phyloP scores from a whole-genome alignment of 345 rosid genomes.

The Crucihimalaya himalaica region DNA sequence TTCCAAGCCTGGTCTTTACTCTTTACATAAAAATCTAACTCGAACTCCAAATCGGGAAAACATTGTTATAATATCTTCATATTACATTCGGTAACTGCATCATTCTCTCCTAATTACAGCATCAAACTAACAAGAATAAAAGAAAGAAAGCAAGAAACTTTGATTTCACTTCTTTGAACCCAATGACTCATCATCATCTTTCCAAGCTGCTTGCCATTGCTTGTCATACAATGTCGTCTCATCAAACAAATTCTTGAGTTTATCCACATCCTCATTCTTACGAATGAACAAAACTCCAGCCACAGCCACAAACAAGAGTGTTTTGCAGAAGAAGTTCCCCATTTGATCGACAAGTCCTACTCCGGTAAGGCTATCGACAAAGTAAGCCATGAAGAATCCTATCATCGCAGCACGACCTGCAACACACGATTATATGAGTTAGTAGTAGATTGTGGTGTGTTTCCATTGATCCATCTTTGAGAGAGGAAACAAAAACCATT shows the following conservation, averaged over 20 bases:
- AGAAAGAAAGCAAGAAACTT: neutral
- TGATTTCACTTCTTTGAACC: slow-evolving; percentile 25
- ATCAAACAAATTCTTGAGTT: slow-evolving; percentile 65
- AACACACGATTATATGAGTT: neutral
- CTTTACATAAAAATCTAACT: too few relatives aligned
- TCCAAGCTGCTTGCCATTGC: slow-evolving; percentile 98
- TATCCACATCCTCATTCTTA: slow-evolving; percentile 85
- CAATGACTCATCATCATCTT: slow-evolving; percentile 50
- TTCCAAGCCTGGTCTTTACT: neutral
- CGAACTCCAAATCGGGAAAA: neutral
- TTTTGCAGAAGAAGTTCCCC: slow-evolving; percentile 89
- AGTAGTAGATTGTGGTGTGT: neutral
- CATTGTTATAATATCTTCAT: neutral
- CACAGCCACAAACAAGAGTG: slow-evolving; percentile 76
- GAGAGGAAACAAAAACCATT: slow-evolving; percentile 57
- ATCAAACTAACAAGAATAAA: slow-evolving; percentile 18
- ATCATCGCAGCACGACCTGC: slow-evolving; percentile 91
- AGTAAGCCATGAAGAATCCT: slow-evolving; percentile 90
- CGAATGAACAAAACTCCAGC: slow-evolving; percentile 74
- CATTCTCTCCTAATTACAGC: slow-evolving; percentile 31
- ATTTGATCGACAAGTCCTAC: slow-evolving; percentile 88
- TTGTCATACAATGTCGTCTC: slow-evolving; percentile 90
- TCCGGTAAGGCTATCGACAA: slow-evolving; percentile 84
- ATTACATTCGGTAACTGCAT: neutral
- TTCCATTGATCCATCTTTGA: neutral